A percentile compares a stretch with the other conserved stretches of the same genome.
Conservation (phyloP, 73 alveolate genomes). For the Symbiodinium natans region DNA sequence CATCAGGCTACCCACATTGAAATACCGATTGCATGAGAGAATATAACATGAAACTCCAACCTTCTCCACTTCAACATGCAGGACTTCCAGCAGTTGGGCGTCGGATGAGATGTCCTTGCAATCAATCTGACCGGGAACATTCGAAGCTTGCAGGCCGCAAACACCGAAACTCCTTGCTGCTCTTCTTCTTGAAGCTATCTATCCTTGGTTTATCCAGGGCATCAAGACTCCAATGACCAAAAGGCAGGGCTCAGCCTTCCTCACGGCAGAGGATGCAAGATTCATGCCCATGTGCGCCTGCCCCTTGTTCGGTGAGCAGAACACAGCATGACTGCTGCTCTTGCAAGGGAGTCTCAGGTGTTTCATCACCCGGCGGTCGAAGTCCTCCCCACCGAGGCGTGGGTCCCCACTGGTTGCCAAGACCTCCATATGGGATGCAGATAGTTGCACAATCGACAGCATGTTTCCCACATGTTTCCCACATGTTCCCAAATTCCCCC, state of each 20-base stretch:
- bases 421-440: constrained; percentile 96
- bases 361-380: constrained; percentile 26
- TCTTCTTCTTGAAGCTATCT: not conserved
- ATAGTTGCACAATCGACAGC: constrained; percentile 96
- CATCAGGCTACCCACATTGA: not conserved
- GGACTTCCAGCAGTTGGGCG: not conserved
- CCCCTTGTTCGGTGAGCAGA: no score
- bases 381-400: constrained; percentile 94
- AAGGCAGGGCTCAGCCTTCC: no score
- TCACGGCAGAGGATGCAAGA: no score
- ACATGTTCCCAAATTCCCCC: not conserved
- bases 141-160: not conserved
- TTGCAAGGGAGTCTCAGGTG: constrained; percentile 13
- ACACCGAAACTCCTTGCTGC: not conserved
- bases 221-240: no score
- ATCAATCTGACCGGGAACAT: not conserved
- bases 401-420: constrained; percentile 98
- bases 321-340: no score
- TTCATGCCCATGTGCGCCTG: no score
- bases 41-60: not conserved
- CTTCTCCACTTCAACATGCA: constrained; percentile 44
- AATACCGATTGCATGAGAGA: not conserved
- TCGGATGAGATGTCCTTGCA: not conserved
- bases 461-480: no score
- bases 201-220: not conserved